phyloP scores from a whole-genome alignment of 2,329 filamentous ascomycete genomes.

The Plectosphaerella cucumerina region DNA sequence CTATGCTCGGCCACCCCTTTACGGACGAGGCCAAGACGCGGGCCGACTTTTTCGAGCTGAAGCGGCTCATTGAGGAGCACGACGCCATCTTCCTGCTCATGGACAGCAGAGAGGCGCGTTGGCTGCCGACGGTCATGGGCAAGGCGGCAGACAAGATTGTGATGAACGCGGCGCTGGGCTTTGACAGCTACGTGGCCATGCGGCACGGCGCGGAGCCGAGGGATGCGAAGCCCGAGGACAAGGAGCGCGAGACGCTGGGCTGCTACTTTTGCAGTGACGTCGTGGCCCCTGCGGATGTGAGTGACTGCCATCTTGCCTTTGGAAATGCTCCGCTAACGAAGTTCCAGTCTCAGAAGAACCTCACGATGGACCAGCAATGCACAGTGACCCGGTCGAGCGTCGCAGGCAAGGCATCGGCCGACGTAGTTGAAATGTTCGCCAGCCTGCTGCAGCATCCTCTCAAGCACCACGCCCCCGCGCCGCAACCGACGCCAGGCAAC shows the following conservation, averaged over 20 bases:
- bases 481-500: constrained; percentile 32
- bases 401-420: constrained; percentile 84
- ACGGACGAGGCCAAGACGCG: constrained; percentile 66
- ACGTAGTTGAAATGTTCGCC: constrained; percentile 85
- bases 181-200: constrained; percentile 97
- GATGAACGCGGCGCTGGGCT: constrained; percentile 92
- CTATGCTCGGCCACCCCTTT: constrained; percentile 92
- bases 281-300: constrained; percentile 86
- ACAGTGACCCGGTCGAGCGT: constrained; percentile 93
- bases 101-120: constrained; percentile 91
- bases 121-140: constrained; percentile 94
- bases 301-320: constrained; percentile 27
- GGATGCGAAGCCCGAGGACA: constrained; percentile 22
- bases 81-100: constrained; percentile 95
- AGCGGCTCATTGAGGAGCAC: constrained; percentile 73
- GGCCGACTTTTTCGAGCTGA: constrained; percentile 70
- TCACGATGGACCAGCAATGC: constrained; percentile 95
- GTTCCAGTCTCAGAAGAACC: constrained; percentile 82
- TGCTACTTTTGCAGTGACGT: constrained; percentile 99
- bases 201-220: constrained; percentile 71
- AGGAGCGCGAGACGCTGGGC: constrained; percentile 66
- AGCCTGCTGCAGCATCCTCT: constrained; percentile 84
- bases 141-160: constrained; percentile 92
- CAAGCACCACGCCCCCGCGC: constrained; percentile 58
- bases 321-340: neutral